Conservation (phyloP, 768 basidiomycete species). For the Suillus hirtellus region DNA sequence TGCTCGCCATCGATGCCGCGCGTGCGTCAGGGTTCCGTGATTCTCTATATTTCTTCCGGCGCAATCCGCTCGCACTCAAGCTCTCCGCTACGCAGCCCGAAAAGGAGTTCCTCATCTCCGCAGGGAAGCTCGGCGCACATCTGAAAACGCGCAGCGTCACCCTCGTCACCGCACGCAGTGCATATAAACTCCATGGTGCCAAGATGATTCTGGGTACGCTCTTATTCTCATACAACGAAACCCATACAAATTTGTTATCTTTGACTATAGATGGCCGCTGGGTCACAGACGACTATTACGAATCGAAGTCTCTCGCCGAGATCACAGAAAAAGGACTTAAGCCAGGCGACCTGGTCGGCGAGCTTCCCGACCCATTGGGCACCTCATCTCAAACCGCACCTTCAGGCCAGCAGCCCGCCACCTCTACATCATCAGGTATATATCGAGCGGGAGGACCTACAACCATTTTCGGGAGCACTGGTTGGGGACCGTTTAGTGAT, state of each 20-base stretch:
- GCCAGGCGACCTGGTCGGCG: conserved; percentile 79
- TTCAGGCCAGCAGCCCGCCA: conserved; percentile 30
- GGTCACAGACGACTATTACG: conserved; percentile 96
- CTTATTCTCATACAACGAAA: not conserved
- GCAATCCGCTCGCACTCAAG: conserved; percentile 88
- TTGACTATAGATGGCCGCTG: conserved; percentile 74
- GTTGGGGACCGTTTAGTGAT: conserved; percentile 87
- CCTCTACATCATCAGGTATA: conserved; percentile 47
- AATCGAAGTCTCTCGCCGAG: conserved; percentile 76
- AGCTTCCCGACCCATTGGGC: conserved; percentile 75
- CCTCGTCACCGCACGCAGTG: conserved; percentile 87
- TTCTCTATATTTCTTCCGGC: conserved; percentile 96
- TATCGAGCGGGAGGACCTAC: conserved; percentile 93
- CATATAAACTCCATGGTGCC: conserved; percentile 91
- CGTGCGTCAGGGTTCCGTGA: conserved; percentile 95
- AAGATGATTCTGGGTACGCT: conserved; percentile 82
- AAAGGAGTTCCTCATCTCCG: conserved; percentile 89
- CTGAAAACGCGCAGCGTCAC: conserved; percentile 91
- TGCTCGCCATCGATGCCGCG: conserved; percentile 97
- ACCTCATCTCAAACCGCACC: conserved; percentile 44
- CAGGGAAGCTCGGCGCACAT: conserved; percentile 86
- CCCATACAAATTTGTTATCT: not conserved
- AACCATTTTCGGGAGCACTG: conserved; percentile 83
- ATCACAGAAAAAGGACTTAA: conserved; percentile 81
- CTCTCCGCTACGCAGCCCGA: conserved; percentile 86